Percentiles rank a stretch among this genome's conserved stretches.
Conservation (phyloP, 73 alveolate genomes). For the Paramecium sonneborni region DNA sequence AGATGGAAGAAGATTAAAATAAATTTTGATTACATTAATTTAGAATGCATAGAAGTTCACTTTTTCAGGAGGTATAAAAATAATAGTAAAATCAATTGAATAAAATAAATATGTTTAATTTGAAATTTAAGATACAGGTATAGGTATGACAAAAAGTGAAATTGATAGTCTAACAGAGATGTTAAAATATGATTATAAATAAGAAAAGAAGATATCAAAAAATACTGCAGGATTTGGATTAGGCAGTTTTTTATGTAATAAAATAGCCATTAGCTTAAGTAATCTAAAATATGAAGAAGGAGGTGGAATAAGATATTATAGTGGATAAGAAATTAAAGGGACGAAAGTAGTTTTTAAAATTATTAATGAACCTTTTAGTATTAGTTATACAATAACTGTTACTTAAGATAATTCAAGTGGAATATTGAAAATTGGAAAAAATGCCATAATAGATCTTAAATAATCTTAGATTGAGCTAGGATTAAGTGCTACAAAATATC, state of each 20-base stretch:
- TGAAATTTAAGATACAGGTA: conserved; percentile 55
- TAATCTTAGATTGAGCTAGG: not conserved
- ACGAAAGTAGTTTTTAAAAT: not conserved
- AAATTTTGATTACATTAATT: conserved; percentile 44
- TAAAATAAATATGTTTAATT: not conserved
- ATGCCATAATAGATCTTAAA: not conserved
- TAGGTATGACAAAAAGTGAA: conserved; percentile 52
- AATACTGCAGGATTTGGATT: conserved; percentile 55
- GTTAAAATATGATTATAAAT: not conserved
- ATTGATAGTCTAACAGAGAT: not conserved
- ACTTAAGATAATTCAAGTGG: conserved; percentile 5
- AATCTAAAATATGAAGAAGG: not conserved
- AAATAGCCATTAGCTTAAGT: not conserved
- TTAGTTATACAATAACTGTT: not conserved
- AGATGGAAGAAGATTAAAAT: conserved; percentile 56
- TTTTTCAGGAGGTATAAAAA: conserved; percentile 42
- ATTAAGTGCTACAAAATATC: not conserved
- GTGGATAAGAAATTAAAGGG: not conserved
- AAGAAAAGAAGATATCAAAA: not conserved
- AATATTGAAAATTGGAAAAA: not conserved
- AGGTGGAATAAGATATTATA: conserved; percentile 18
- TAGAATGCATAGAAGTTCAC: conserved; percentile 57
- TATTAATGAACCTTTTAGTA: not conserved
- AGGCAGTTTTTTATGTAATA: conserved; percentile 8
- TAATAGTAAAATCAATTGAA: not conserved